Evolutionary conservation across 495 filamentous ascomycete species (phyloP), one percentile per base, ranked within the genome.

Genomic region (Talaromyces proteolyticus): DNA sequence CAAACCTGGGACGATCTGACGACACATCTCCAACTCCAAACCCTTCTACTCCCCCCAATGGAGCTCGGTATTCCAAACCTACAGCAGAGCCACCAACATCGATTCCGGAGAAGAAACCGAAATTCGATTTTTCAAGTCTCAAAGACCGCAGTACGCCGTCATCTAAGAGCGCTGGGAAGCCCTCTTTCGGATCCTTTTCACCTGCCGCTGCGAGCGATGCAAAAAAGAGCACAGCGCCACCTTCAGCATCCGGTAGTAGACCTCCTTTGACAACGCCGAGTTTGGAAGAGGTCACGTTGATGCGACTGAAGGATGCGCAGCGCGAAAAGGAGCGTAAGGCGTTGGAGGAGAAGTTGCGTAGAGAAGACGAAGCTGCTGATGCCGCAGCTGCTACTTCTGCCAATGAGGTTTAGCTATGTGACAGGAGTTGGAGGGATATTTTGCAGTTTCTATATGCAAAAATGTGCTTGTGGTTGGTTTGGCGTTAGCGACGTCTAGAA

Each of bases 221-320:
- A 17, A 57, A 58, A 45, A 58, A 52, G 49, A 56, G 48, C 36
- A 57, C 58, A 23, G 69, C 60, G 39, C 57, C 61, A 51, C 60
- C 63, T 2, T 51, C 61, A 6, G 57, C 69, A 18, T 60, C 62
- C 18, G 57, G 60, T 4, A 61, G 63, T 10, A 55, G 56, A 0
- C 61, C 63, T 36, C 54, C 57, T 2, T 18, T 60, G 11, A 64
- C 62, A 44, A 68, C 67, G 20, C 77, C 78, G 2, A 83, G 72
- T 50, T 48, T 82, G 24, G 70, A 85, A 56, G 81, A 86, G 34
- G 54, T 77, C 50, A 83, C 76, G 1, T 61, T 84, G 60, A 85
- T 84, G 61, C 67, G 79, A 25, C 53, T 86, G 46, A 82, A 80
- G 56, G 80, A 76, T 49, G 78, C 79, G 0, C 72, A 75, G 53